Base-by-base conservation (phyloP, 1,284 basidiomycete species). In the Ganoderma leucocontextum region DNA sequence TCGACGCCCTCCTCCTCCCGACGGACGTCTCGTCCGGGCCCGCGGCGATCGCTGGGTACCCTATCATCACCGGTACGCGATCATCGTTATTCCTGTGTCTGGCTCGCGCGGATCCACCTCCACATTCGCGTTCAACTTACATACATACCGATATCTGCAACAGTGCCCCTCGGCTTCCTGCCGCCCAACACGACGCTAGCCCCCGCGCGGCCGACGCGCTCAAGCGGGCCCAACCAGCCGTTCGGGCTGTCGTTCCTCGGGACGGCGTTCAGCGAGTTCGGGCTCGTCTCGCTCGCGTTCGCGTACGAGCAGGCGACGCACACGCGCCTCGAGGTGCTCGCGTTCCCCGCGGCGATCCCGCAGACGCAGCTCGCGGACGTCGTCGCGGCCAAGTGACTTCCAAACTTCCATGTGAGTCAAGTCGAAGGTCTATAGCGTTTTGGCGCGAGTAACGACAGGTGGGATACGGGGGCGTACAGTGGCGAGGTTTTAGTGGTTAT, bases 281-380 rank as follows among this genome's bases (percentile, higher is more conserved):
- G 86, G 38, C 80, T 92, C 39, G 81, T 92, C 63, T 80, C 85
- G 0, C 85, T 87, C 66, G 90, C 85, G 5, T 90, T 85, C 77
- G 89, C 90, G 1, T 91, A 89, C 73, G 90, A 92, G 74, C 89
- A 91, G 73, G 82, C 83, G 70, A 92, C 90, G 0, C 81, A 86
- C 69, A 87, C 85, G 4, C 77, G 90, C n/a, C 74, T 87, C 44
- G 75, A 78, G 64, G 78, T 86, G 65, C 83, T 78, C 68, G 89
- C 90, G 1, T 89, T 85, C 72, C 65, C 81, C 2, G 87, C 82
- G 8, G 89, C 89, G 1, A 85, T 89, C 41, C 89, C 89, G 3
- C 86, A 80, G 73, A 90, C 87, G 9, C 90, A 92, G 79, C 76
- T 91, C 68, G 77, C 70, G 29, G 86, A 90, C 73, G 78, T 89